These are phyloP conservation scores for Cardiospermum halicacabum DNA, from an alignment of 345 rosid genomes.

Conservation along the genomic window DNA sequence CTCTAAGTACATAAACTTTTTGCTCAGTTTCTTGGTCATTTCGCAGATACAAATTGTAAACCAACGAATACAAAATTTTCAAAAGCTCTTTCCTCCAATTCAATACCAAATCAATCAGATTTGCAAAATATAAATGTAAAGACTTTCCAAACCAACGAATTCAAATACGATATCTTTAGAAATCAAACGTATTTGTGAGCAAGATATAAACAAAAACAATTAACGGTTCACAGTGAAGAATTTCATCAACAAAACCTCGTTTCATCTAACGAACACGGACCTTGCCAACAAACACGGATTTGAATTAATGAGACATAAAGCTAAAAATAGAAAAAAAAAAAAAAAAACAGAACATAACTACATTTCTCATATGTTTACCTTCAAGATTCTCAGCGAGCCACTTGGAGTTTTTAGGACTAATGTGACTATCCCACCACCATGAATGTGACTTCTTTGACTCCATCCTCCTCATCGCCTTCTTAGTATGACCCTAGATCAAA, in stretches of 20 bases:
- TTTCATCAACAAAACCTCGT: background rate
- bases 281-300: background rate
- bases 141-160: constrained; percentile 1
- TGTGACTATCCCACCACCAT: constrained; percentile 95
- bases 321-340: background rate
- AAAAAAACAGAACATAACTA: background rate
- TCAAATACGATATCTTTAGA: background rate
- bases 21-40: constrained; percentile 9
- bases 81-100: background rate
- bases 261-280: background rate
- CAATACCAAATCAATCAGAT: background rate
- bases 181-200: background rate
- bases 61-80: background rate
- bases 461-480: constrained; percentile 40
- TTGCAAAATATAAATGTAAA: no score
- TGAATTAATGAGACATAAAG: background rate
- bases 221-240: background rate
- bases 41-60: constrained; percentile 1
- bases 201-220: background rate
- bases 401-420: constrained; percentile 64
- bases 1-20: constrained; percentile 39
- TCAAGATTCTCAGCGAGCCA: constrained; percentile 88
- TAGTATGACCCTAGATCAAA: constrained; percentile 22
- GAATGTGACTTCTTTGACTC: constrained; percentile 55
- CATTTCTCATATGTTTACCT: constrained; percentile 36